Conservation (phyloP, 1,284 basidiomycete genomes). For the Fomitopsis schrenkii region DNA sequence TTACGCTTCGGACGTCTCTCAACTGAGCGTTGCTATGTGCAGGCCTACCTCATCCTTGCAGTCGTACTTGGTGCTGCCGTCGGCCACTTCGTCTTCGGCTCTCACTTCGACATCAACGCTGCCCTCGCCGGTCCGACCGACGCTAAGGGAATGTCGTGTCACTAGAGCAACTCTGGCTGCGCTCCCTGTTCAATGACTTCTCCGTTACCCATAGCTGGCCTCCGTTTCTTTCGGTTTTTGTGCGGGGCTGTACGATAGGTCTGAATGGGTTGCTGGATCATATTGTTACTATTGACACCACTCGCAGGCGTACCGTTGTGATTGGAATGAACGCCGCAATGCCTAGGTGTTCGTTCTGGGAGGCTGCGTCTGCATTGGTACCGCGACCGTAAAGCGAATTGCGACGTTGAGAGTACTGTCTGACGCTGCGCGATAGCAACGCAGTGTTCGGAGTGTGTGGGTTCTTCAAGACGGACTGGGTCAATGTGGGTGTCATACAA, state of each 20-base stretch:
- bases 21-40: neutral
- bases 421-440: neutral
- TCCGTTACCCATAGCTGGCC: neutral
- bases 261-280: neutral
- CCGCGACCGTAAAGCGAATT: too few relatives aligned
- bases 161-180: constrained; percentile 23
- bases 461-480: too few relatives aligned
- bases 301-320: neutral
- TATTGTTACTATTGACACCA: neutral
- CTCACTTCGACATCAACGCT: constrained; percentile 53
- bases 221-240: neutral
- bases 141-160: constrained; percentile 58
- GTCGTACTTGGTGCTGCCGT: constrained; percentile 67
- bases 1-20: neutral
- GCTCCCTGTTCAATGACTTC: constrained; percentile 4
- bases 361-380: neutral
- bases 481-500: too few relatives aligned
- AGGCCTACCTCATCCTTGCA: constrained; percentile 78
- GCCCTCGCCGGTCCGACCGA: constrained; percentile 40
- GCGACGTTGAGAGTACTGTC: too few relatives aligned
- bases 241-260: neutral
- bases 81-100: constrained; percentile 70
- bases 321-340: neutral
- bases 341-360: neutral
- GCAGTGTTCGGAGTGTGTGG: neutral